Conservation (phyloP, 257 asterid genomes). For the Scutellaria barbata region DNA sequence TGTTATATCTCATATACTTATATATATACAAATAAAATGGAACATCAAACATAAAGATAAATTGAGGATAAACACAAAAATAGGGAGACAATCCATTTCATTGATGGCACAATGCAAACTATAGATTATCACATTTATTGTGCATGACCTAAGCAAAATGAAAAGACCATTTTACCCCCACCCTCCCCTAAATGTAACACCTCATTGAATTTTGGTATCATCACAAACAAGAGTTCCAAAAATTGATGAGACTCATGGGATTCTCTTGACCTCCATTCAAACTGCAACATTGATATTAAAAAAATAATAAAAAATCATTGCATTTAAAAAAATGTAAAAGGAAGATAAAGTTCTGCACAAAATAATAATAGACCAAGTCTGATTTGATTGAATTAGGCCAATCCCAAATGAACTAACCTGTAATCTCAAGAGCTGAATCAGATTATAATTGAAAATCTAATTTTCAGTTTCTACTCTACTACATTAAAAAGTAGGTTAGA, state of each 20-base stretch:
- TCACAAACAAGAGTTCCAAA: slow-evolving; percentile 37
- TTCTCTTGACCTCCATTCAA: slow-evolving; percentile 57
- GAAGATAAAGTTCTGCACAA: neutral
- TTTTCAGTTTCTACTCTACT: neutral
- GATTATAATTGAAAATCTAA: neutral
- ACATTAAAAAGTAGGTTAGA: slow-evolving; percentile 9
- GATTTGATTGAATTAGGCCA: neutral
- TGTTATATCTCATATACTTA: neutral
- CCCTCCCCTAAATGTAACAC: slow-evolving; percentile 29
- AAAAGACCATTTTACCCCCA: slow-evolving; percentile 40
- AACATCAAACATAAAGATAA: neutral
- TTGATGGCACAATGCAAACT: slow-evolving; percentile 20
- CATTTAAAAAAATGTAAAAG: no score
- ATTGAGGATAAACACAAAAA: neutral
- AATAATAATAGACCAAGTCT: neutral
- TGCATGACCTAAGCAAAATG: slow-evolving; percentile 7
- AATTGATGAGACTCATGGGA: slow-evolving; percentile 72
- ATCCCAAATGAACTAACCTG: neutral
- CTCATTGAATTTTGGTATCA: slow-evolving; percentile 36
- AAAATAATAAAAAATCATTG: neutral
- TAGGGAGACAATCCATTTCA: slow-evolving; percentile 16
- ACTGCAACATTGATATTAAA: neutral
- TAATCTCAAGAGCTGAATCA: neutral
- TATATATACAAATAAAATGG: neutral
- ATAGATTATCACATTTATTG: slow-evolving; percentile 35